These are phyloP conservation scores for Ophiostoma tasmaniense DNA, from an alignment of 2,329 filamentous ascomycete genomes.

Conservation along the genomic window DNA sequence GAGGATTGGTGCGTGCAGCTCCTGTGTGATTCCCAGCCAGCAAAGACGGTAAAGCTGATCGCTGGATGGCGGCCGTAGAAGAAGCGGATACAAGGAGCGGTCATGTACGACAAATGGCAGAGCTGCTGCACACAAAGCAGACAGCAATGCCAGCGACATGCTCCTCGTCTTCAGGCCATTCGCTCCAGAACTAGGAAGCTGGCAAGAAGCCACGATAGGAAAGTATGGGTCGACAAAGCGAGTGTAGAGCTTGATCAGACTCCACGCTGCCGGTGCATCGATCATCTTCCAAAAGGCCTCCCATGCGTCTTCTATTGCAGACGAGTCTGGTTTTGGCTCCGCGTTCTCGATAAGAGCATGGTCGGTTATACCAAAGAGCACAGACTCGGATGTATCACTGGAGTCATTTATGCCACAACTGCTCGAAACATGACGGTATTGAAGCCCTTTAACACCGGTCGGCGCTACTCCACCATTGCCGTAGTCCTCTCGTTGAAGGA, in stretches of 20 bases:
- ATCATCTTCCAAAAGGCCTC: conserved; percentile 27
- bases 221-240: conserved; percentile 38
- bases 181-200: conserved; percentile 21
- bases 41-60: conserved; percentile 27
- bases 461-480: neutral
- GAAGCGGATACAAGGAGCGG: conserved; percentile 28
- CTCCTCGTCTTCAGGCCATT: conserved; percentile 24
- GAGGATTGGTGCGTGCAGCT: conserved; percentile 28
- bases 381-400: neutral
- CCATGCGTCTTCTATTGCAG: conserved; percentile 24
- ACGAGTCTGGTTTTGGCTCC: conserved; percentile 25
- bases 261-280: conserved; percentile 26
- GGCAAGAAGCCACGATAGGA: conserved; percentile 32
- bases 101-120: conserved; percentile 38
- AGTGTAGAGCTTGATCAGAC: conserved; percentile 34
- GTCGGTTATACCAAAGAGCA: conserved; percentile 30
- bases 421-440: neutral
- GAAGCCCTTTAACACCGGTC: neutral
- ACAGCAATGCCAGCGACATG: conserved; percentile 31
- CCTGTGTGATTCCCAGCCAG: conserved; percentile 27
- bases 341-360: conserved; percentile 28
- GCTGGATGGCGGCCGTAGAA: conserved; percentile 26
- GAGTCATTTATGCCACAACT: too few relatives aligned
- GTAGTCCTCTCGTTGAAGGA: conserved; percentile 12
- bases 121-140: conserved; percentile 36